Evolutionary conservation across 106 monocot species (phyloP), one percentile per base, ranked within the genome.

Genomic region (Dendrobium nobile): DNA sequence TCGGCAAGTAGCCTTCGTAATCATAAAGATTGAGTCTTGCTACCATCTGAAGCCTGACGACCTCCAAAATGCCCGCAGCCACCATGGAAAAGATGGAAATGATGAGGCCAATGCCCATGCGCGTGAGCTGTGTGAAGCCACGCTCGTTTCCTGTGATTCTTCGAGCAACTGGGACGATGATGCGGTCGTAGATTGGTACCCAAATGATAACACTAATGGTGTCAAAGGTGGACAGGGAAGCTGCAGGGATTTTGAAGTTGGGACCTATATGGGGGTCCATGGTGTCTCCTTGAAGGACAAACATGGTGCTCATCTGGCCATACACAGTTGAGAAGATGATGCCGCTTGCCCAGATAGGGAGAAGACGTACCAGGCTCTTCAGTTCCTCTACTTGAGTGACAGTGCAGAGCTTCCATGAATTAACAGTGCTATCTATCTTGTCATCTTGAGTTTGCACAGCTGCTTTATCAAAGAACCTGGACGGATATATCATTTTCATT

Each of bases 41-140:
- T 15, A 88, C 79, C 3, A 82, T 48, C 2, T 47, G 41, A 2
- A 88, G 88, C 73, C 88, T 83, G 44, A 82, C 33, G 6, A 88
- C 64, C 61, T 88, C 88, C 24, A 88, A 64, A 56, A 75, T 31
- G 37, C 88, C 85, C 9, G 85, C 85, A 40, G 83, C 80, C 67
- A 88, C 3, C 88, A 88, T 88, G 24, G 85, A 19, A 4, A 88
- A 81, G 54, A 83, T 81, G 79, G 85, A 88, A 59, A 88, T 80
- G 41, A 80, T 74, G 6, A 88, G 82, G 59, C 88, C 88, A 22
- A 85, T 82, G 55, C 88, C 88, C 80, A 88, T 88, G 3, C 88
- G 84, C 13, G 85, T 88, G n/a, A 88, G 82, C 45, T 88, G 88
- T 10, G 88, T 88, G 85, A 88, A 85, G 15, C 88, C 88, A 7